A percentile compares a stretch with the other conserved stretches of the same genome.
Evolutionary conservation across 2,329 filamentous ascomycete species (phyloP).

Genomic region (Aspergillus tanneri): DNA sequence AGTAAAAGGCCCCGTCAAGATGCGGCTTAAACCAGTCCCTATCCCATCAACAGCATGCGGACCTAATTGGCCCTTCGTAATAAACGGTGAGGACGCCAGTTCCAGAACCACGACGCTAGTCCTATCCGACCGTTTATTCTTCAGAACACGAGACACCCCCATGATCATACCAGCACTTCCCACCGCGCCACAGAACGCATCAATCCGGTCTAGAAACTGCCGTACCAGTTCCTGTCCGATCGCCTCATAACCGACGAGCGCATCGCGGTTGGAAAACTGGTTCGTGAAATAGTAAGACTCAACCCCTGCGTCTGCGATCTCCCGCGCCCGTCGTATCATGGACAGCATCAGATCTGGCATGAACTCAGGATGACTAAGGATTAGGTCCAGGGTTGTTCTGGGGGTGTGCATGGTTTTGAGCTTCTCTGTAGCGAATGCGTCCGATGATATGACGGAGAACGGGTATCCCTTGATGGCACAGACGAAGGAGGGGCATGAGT

Average conservation of each 20-base stretch:
- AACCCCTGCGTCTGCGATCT: background rate
- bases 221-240: conserved; percentile 13
- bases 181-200: conserved; percentile 17
- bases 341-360: conserved; percentile 10
- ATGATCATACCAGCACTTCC: conserved; percentile 16
- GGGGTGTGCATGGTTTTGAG: conserved; percentile 12
- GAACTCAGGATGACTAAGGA: conserved; percentile 9
- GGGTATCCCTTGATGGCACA: conserved; percentile 15
- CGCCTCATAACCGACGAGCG: conserved; percentile 11
- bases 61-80: conserved; percentile 40
- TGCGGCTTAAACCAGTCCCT: conserved; percentile 94
- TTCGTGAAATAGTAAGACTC: conserved; percentile 12
- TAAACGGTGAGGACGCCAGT: conserved; percentile 11
- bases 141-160: conserved; percentile 13
- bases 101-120: conserved; percentile 12
- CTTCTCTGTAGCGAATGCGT: conserved; percentile 14
- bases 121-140: background rate
- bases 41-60: conserved; percentile 93
- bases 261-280: conserved; percentile 16
- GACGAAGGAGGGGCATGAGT: conserved; percentile 15
- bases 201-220: conserved; percentile 14
- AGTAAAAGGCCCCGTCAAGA: conserved; percentile 69
- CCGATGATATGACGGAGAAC: conserved; percentile 13
- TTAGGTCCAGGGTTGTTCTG: conserved; percentile 13
- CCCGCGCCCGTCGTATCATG: conserved; percentile 11